phyloP scores from a whole-genome alignment of 1,284 basidiomycete genomes.

The Puccinia triticina region DNA sequence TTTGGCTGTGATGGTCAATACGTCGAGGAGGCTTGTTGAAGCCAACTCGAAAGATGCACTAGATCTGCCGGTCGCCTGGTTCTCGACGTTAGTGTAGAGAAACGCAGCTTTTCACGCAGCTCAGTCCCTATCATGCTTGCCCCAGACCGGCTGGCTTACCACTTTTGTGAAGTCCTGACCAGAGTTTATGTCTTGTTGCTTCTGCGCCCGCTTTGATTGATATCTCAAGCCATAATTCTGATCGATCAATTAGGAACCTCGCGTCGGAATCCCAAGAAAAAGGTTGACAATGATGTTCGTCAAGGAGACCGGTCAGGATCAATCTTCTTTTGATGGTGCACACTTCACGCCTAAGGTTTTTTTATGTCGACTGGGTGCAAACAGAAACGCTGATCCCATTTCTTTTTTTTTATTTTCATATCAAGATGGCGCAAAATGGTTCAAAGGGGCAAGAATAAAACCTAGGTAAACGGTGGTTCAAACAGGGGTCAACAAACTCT shows the following conservation, averaged over 20 bases:
- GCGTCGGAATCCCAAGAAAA: not conserved
- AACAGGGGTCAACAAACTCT: not conserved
- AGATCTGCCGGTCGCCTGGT: not conserved
- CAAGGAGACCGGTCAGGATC: not conserved
- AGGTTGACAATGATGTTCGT: not conserved
- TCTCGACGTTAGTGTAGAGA: not conserved
- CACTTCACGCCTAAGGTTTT: not conserved
- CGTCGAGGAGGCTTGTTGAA: not conserved
- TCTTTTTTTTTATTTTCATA: not conserved
- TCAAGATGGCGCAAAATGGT: slow-evolving; percentile 2
- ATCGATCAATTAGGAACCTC: not conserved
- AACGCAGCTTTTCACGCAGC: too few relatives aligned
- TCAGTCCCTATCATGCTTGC: too few relatives aligned
- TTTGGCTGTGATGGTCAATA: not conserved
- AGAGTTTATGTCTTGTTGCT: not conserved
- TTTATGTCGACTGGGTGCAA: too few relatives aligned
- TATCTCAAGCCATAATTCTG: not conserved
- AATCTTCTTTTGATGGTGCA: not conserved
- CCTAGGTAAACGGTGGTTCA: not conserved
- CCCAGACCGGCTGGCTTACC: not conserved
- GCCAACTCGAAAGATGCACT: not conserved
- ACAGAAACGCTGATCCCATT: not conserved
- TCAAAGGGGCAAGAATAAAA: not conserved
- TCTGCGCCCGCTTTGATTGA: not conserved
- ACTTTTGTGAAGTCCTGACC: not conserved